A percentile compares a stretch with the other conserved stretches of the same genome.
Conservation (phyloP, 2,329 filamentous ascomycete genomes). For the Truncatella angustata region DNA sequence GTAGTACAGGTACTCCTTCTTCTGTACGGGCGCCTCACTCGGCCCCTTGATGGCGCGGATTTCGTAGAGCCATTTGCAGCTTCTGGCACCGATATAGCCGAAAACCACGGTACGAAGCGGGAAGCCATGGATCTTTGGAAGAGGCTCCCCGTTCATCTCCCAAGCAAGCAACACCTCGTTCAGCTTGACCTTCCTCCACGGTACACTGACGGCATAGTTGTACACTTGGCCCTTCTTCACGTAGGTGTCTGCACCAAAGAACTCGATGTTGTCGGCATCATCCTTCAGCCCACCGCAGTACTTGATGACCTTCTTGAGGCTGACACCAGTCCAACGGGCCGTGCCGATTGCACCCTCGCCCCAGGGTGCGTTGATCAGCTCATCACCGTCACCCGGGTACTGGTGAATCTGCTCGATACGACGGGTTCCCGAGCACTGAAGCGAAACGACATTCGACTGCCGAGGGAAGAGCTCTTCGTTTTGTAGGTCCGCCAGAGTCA, state of each 20-base stretch:
- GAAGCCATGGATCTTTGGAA: constrained; percentile 65
- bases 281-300: constrained; percentile 60
- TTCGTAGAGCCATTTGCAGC: constrained; percentile 61
- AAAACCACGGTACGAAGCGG: constrained; percentile 62
- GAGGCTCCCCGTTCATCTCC: constrained; percentile 67
- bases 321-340: constrained; percentile 61
- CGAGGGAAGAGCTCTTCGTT: constrained; percentile 60
- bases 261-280: constrained; percentile 61
- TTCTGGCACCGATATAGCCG: constrained; percentile 66
- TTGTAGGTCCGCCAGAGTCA: constrained; percentile 59
- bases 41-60: constrained; percentile 60
- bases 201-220: constrained; percentile 68
- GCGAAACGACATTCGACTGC: constrained; percentile 55
- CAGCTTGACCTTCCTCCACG: constrained; percentile 64
- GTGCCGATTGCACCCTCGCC: constrained; percentile 67
- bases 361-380: constrained; percentile 55
- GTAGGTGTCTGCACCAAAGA: constrained; percentile 71
- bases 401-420: constrained; percentile 66
- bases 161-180: constrained; percentile 67
- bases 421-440: constrained; percentile 69
- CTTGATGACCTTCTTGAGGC: constrained; percentile 69
- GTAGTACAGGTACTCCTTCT: constrained; percentile 67
- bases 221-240: constrained; percentile 64
- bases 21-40: constrained; percentile 59
- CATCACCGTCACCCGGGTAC: constrained; percentile 67